A percentile compares a stretch with the other conserved stretches of the same genome.
phyloP scores from a whole-genome alignment of 2,329 filamentous ascomycete genomes.

The Malbranchea zuffiana region DNA sequence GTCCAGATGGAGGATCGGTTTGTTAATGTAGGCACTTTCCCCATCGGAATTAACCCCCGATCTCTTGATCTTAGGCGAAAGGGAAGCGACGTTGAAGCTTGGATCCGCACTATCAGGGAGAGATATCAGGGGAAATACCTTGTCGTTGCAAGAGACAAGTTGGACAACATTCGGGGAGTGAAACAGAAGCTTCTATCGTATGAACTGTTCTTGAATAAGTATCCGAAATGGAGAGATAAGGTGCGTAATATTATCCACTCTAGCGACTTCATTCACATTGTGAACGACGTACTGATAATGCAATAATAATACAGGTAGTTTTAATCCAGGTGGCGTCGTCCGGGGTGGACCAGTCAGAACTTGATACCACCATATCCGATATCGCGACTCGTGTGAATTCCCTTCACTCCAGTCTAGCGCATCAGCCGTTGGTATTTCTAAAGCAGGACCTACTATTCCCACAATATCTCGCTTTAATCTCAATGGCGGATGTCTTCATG shows the following conservation, averaged over 20 bases:
- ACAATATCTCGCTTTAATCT: slow-evolving; percentile 84
- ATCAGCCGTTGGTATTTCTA: slow-evolving; percentile 85
- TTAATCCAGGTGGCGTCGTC: slow-evolving; percentile 91
- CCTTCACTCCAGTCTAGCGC: slow-evolving; percentile 76
- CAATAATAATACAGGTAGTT: slow-evolving; percentile 48
- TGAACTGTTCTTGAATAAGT: slow-evolving; percentile 86
- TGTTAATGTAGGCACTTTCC: slow-evolving; percentile 71
- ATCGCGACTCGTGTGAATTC: slow-evolving; percentile 94
- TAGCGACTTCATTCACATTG: not conserved
- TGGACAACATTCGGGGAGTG: slow-evolving; percentile 84
- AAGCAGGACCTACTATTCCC: slow-evolving; percentile 90
- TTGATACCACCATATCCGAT: slow-evolving; percentile 79
- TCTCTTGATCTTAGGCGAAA: slow-evolving; percentile 61
- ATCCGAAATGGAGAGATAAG: slow-evolving; percentile 77
- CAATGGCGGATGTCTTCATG: slow-evolving; percentile 82
- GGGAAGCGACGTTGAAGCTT: slow-evolving; percentile 61
- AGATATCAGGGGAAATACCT: slow-evolving; percentile 80
- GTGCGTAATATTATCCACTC: too few relatives aligned
- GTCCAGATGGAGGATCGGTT: slow-evolving; percentile 88
- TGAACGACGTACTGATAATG: not conserved
- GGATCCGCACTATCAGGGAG: slow-evolving; percentile 70
- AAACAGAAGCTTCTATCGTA: slow-evolving; percentile 86
- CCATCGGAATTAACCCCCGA: slow-evolving; percentile 83
- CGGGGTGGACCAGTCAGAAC: slow-evolving; percentile 73
- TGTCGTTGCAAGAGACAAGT: slow-evolving; percentile 87